These are phyloP conservation scores for Lipomyces oligophaga DNA, from an alignment of 805 yeast species.

Conservation along the genomic window DNA sequence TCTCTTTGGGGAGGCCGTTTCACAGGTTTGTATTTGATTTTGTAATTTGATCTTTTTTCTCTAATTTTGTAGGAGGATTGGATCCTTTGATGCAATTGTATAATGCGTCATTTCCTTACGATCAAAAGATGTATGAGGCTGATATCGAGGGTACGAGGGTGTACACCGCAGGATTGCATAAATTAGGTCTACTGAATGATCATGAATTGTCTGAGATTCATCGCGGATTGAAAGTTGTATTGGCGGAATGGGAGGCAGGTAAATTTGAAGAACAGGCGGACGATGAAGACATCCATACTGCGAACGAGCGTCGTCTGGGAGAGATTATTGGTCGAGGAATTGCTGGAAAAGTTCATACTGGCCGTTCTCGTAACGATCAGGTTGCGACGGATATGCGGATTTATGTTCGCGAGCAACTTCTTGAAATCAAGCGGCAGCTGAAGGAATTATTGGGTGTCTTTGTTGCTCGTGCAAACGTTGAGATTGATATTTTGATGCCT, in stretches of 20 bases:
- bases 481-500: constrained; percentile 93
- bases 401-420: constrained; percentile 75
- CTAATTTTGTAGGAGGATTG: constrained; percentile 48
- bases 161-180: constrained; percentile 80
- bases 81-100: constrained; percentile 97
- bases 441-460: constrained; percentile 52
- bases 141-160: constrained; percentile 93
- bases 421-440: constrained; percentile 51
- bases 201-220: constrained; percentile 80
- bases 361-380: constrained; percentile 97
- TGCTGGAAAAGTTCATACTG: constrained; percentile 99
- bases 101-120: constrained; percentile 95
- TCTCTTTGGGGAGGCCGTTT: constrained; percentile 30
- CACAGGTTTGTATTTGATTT: constrained; percentile 14
- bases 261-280: constrained; percentile 73
- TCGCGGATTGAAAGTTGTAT: constrained; percentile 67
- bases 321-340: constrained; percentile 90
- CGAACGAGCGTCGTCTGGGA: constrained; percentile 95
- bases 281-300: constrained; percentile 98
- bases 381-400: constrained; percentile 99
- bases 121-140: constrained; percentile 88
- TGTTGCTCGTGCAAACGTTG: constrained; percentile 70
- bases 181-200: constrained; percentile 66
- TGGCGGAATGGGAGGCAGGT: constrained; percentile 74
- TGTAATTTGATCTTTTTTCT: background rate